Evolutionary conservation across 257 asterid species (phyloP), one percentile per base, ranked within the genome.

Genomic region (Primulina huaijiensis): DNA sequence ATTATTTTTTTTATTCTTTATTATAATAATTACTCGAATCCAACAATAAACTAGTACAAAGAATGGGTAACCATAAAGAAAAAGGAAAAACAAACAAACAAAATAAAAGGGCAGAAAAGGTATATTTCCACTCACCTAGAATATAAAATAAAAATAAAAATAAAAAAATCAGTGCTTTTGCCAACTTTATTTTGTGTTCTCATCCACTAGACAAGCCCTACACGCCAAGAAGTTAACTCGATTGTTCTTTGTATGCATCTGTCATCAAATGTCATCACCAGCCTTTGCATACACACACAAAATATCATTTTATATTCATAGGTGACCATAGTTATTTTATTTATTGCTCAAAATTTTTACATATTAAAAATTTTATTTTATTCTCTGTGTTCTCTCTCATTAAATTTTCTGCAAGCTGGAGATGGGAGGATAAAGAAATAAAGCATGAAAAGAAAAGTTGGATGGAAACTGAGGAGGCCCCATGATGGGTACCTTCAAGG

Each of bases 401-500:
- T 52, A 63, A 25, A 75, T 33, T 62, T 64, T 40, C 59, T 40
- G 67, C 71, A 72, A 65, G 63, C 53, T 46, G 73, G 58, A 30
- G 61, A 70, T 37, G 64, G 20, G 67, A 59, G 75, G 68, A 46
- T 46, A 11, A 35, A 52, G 52, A 65, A 65, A 14, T 20, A 56
- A 10, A 3, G 50, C 65, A 52, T 14, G 60, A 50, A 34, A 20
- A 62, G 37, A 68, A 74, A 72, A 68, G 75, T 68, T 31, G 56
- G 74, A 81, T 72, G 72, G 60, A 72, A 62, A 38, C 50, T 71
- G 34, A 72, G 83, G 38, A 72, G 83, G 85, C 72, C 86, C 88
- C 89, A 81, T 74, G 79, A 77, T 81, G 73, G 81, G 72, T 77
- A 71, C 75, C 81, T 76, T 87, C 86, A 63, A 82, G 85, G 88